Evolutionary conservation across 768 basidiomycete species (phyloP).

Genomic region (Hygrocybe coccinea): DNA sequence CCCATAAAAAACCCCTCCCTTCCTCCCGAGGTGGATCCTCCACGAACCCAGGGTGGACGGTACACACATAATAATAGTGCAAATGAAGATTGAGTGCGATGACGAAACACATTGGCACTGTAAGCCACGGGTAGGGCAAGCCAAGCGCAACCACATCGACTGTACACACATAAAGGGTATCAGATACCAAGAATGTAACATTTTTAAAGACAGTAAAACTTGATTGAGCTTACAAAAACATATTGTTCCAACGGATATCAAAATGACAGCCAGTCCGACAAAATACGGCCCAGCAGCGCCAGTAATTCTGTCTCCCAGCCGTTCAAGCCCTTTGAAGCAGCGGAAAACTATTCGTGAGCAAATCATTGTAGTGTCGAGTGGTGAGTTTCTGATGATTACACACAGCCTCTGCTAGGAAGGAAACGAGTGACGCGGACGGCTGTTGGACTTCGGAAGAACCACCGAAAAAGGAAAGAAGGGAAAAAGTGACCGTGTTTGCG

Average conservation of each 20-base stretch:
- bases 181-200: conserved; percentile 1
- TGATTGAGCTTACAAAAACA: conserved; percentile 68
- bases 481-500: too few species aligned
- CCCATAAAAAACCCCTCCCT: conserved; percentile 54
- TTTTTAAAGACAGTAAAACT: background rate
- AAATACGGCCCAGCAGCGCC: conserved; percentile 92
- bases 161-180: conserved; percentile 25
- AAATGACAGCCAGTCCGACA: conserved; percentile 68
- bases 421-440: too few species aligned
- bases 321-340: conserved; percentile 61
- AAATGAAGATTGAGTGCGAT: conserved; percentile 69
- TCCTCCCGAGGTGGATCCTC: conserved; percentile 47
- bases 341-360: conserved; percentile 46
- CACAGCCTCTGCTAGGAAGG: too few species aligned
- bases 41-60: conserved; percentile 73
- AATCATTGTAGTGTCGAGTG: too few species aligned
- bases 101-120: conserved; percentile 65
- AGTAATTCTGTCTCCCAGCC: conserved; percentile 70
- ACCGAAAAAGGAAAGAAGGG: too few species aligned
- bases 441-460: too few species aligned
- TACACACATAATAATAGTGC: conserved; percentile 86
- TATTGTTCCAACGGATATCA: conserved; percentile 63
- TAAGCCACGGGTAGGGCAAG: conserved; percentile 54
- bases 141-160: conserved; percentile 75
- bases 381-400: too few species aligned